phyloP scores from a whole-genome alignment of 805 yeast genomes.

The Myxozyma sirexii region DNA sequence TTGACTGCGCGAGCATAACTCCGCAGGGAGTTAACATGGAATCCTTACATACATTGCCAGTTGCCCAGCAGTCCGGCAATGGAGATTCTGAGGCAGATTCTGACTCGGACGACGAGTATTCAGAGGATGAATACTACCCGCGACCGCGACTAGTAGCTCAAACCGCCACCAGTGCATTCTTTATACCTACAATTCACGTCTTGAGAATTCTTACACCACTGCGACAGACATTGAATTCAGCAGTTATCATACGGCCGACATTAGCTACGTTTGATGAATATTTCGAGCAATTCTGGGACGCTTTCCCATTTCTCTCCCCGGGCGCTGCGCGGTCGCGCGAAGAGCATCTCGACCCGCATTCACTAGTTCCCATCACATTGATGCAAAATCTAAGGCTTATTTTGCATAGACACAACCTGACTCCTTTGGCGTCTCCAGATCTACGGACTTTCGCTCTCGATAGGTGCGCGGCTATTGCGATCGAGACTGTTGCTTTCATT shows the following conservation, averaged over 20 bases:
- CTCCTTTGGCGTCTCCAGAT: conserved; percentile 25
- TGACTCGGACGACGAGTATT: not conserved
- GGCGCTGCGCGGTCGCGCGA: not conserved
- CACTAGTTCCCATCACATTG: conserved; percentile 25
- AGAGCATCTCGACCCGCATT: conserved; percentile 17
- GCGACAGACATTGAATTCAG: conserved; percentile 16
- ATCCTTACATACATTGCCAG: not conserved
- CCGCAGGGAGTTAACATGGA: conserved; percentile 2
- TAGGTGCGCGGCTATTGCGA: conserved; percentile 17
- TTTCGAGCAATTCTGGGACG: conserved; percentile 25
- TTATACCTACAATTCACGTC: conserved; percentile 27
- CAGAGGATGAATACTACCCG: not conserved
- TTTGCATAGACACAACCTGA: conserved; percentile 29
- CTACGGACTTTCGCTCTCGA: conserved; percentile 27
- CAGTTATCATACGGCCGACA: conserved; percentile 19
- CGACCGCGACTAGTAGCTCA: conserved; percentile 5
- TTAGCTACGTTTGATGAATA: conserved; percentile 28
- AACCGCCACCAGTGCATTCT: conserved; percentile 16
- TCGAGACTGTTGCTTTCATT: conserved; percentile 29
- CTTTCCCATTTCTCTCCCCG: conserved; percentile 26
- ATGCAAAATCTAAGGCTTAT: conserved; percentile 27
- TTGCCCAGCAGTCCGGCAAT: not conserved
- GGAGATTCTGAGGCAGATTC: not conserved
- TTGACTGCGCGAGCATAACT: conserved; percentile 23
- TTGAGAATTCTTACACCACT: conserved; percentile 24